Evolutionary conservation across 371 early-diverging fungal species (phyloP), one percentile per base, ranked within the genome.

Genomic region (Apophysomyces trapeziformis): DNA sequence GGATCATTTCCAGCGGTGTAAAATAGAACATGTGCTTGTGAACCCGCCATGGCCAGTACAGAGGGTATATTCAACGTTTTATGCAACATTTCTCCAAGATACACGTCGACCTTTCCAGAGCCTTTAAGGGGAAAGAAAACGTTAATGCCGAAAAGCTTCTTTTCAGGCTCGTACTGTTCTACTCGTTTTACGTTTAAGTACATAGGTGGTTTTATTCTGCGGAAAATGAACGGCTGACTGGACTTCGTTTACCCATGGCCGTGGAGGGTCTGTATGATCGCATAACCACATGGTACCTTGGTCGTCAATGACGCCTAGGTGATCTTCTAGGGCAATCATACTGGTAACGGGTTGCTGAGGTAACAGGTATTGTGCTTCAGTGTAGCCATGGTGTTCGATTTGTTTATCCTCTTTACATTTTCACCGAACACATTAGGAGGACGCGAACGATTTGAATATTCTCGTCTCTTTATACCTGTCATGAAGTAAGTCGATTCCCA

Each of bases 401-500:
- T 50, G 8, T 0, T 61, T 63, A 5, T 67, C 37, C 47, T 70
- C 78, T 78, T 38, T 64, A 13, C 3, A 26, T 26, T 26, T 26
- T 26, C 32, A 26, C 32, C 32, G 32, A 26, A 26, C 3, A 26
- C 32, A 26, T 26, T 26, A 26, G 2, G 32, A 0, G 32, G 32
- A 26, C 32, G 3, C 32, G 32, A 26, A 26, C 3, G n/a, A 57
- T 37, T 37, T 35, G 41, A 38, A 39, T 36, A 16, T 45, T 4
- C 14, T 2, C 37, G 5, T 16, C 14, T 41, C n/a, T 37, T 57
- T 43, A 36, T 71, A 77, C 80, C 68, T 57, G 61, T 63, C 12
- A 65, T 18, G 2, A 68, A 26, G 59, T 77, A 60, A 0, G 76
- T 76, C 0, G 76, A 54, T 67, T 80, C 81, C 81, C 81, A 80